Evolutionary conservation across 2,329 filamentous ascomycete species (phyloP).

Genomic region (Colletotrichum lini): DNA sequence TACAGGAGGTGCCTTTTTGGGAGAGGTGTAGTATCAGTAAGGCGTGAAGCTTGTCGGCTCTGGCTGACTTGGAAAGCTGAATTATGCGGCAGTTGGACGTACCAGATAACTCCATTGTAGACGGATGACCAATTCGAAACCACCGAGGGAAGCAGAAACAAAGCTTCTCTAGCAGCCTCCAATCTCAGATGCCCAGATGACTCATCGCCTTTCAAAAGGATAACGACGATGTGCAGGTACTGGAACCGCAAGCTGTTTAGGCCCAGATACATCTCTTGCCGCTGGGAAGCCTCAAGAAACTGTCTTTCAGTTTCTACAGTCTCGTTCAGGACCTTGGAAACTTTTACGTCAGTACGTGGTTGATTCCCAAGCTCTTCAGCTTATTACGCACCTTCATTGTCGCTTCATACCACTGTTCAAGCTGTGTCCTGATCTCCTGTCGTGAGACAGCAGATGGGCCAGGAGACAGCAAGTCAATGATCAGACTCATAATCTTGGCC

Average conservation of each 20-base stretch:
- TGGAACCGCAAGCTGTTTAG: constrained; percentile 24
- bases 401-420: constrained; percentile 11
- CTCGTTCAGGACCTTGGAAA: not conserved
- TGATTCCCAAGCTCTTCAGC: too few species aligned
- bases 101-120: constrained; percentile 29
- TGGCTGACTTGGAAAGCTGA: not conserved
- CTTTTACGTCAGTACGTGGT: fast-evolving
- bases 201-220: constrained; percentile 23
- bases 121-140: constrained; percentile 29
- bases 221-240: constrained; percentile 23
- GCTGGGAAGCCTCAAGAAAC: not conserved
- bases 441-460: not conserved
- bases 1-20: constrained; percentile 17
- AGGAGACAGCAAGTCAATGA: constrained; percentile 1
- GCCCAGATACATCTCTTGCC: constrained; percentile 24
- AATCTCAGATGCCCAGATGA: not conserved
- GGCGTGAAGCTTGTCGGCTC: too few species aligned
- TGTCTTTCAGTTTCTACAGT: not conserved
- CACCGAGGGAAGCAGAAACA: constrained; percentile 18
- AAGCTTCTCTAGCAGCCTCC: constrained; percentile 14
- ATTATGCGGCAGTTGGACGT: not conserved
- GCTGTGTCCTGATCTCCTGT: constrained; percentile 2
- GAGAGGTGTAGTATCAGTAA: not conserved
- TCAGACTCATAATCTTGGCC: constrained; percentile 8
- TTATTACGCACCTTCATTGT: constrained; percentile 1